phyloP scores from a whole-genome alignment of 2,329 filamentous ascomycete species.

The Chaetomium sp. region DNA sequence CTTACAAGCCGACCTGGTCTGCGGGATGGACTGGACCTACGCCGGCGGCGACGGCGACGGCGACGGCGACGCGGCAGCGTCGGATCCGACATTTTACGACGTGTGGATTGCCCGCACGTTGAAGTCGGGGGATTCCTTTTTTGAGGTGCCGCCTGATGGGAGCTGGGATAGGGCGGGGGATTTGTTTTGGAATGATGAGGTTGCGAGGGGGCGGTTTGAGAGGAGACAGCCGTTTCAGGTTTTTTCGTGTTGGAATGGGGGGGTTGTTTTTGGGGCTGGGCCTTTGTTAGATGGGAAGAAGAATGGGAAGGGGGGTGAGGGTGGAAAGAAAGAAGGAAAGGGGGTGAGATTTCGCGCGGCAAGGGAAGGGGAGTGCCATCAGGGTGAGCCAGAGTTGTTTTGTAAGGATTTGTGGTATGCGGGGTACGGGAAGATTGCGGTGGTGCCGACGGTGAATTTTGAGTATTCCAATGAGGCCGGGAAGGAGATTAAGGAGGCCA shows the following conservation, averaged over 20 bases:
- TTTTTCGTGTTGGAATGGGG: conserved; percentile 57
- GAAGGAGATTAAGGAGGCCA: conserved; percentile 40
- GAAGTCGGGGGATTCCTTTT: conserved; percentile 46
- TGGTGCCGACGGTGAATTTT: conserved; percentile 49
- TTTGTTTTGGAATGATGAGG: conserved; percentile 46
- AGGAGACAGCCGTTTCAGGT: conserved; percentile 48
- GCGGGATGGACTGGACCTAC: conserved; percentile 53
- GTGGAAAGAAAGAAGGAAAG: conserved; percentile 3
- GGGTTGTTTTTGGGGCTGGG: conserved; percentile 40
- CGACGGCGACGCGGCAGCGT: background rate
- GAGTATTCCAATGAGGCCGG: conserved; percentile 45
- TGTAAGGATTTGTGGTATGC: conserved; percentile 51
- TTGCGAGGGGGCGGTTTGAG: conserved; percentile 27
- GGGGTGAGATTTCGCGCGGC: conserved; percentile 40
- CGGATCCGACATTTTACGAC: conserved; percentile 48
- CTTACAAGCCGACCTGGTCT: conserved; percentile 49
- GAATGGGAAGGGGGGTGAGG: too few relatives aligned
- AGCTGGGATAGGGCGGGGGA: conserved; percentile 44
- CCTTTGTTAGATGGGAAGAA: conserved; percentile 31
- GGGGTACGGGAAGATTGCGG: conserved; percentile 47
- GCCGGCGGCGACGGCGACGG: conserved; percentile 22
- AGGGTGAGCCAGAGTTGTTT: conserved; percentile 50
- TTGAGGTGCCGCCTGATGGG: conserved; percentile 43
- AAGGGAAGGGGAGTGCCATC: conserved; percentile 40
- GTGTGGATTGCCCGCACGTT: conserved; percentile 49